Base-by-base conservation (phyloP, 345 rosid species). In the Limnanthes douglasii region DNA sequence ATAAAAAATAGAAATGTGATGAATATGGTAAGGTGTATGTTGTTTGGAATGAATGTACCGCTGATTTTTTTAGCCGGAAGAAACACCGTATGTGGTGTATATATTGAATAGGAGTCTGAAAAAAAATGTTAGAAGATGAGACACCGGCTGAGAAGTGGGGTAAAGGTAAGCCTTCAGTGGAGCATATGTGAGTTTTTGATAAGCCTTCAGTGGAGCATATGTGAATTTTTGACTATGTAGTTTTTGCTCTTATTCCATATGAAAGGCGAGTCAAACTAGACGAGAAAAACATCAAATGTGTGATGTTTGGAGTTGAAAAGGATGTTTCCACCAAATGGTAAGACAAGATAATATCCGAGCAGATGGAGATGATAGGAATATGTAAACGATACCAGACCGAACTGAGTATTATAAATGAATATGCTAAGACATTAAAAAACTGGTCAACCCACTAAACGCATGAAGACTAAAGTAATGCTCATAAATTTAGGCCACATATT, bases 181-280 rank as follows among this genome's bases (percentile, higher is more conserved):
- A 10, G 3, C 22, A 16, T 8, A 12, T 29, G 20, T 23, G 3
- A 21, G 23, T n/a, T n/a, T n/a, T n/a, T n/a, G n/a, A n/a, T n/a
- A n/a, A n/a, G n/a, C n/a, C n/a, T n/a, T n/a, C n/a, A n/a, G n/a
- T n/a, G n/a, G n/a, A n/a, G n/a, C n/a, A n/a, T n/a, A n/a, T n/a
- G n/a, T n/a, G n/a, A n/a, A n/a, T 37, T 7, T 37, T 37, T 21
- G 42, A 28, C 0, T 37, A 25, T 18, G 9, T 36, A 10, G 40
- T 25, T 36, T 15, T 18, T 18, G 40, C 24, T 0, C 26, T 19
- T 6, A 38, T 38, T 0, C 42, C 42, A n/a, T n/a, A n/a, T n/a
- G n/a, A n/a, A n/a, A n/a, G n/a, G n/a, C n/a, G n/a, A n/a, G n/a
- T n/a, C n/a, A 21, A 38, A 7, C 6, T 18, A 15, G 40, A 38